phyloP scores from a whole-genome alignment of 495 filamentous ascomycete species.

The Xylaria scruposa region DNA sequence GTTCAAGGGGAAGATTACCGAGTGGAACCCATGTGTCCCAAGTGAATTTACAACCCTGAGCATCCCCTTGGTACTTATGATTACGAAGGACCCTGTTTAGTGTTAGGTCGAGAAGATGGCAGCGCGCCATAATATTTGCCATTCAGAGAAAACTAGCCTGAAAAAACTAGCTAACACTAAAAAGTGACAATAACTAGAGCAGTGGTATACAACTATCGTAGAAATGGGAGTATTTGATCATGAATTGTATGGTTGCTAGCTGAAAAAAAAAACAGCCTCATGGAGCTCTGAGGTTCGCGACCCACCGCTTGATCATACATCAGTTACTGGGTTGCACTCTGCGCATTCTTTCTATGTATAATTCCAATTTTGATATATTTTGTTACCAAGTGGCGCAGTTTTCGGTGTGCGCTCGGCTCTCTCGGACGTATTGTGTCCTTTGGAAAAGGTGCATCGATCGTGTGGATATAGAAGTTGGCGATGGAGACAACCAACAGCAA shows the following conservation, averaged over 20 bases:
- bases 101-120: conserved; percentile 16
- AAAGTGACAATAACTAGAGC: not conserved
- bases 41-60: conserved; percentile 31
- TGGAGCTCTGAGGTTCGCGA: not conserved
- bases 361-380: not conserved
- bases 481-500: conserved; percentile 9
- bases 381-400: conserved; percentile 7
- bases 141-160: not conserved
- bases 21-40: conserved; percentile 37
- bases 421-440: conserved; percentile 3
- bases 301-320: not conserved
- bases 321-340: not conserved
- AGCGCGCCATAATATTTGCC: conserved; percentile 18
- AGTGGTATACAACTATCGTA: not conserved
- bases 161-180: not conserved
- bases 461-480: conserved; percentile 7
- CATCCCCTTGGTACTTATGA: conserved; percentile 33
- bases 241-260: not conserved
- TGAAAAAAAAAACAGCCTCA: not conserved
- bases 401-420: conserved; percentile 19
- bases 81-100: conserved; percentile 16
- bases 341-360: not conserved
- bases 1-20: conserved; percentile 45
- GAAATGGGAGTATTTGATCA: not conserved
- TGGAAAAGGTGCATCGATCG: conserved; percentile 1